Conservation (phyloP, 2,329 filamentous ascomycete genomes). For the Aureobasidium sp. region DNA sequence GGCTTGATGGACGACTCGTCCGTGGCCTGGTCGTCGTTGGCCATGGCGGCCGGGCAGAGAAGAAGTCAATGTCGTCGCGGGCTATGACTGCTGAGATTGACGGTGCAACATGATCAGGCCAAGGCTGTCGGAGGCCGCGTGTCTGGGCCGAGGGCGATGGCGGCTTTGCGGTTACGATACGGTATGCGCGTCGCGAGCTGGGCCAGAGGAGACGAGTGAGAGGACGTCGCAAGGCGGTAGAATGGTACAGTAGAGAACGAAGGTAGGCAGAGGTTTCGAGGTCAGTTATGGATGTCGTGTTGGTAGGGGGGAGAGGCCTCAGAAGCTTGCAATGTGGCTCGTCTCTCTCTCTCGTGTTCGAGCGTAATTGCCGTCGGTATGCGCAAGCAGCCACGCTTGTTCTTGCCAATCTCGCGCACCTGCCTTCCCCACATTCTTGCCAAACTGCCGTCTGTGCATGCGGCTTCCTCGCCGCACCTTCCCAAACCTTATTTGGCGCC, state of each 20-base stretch:
- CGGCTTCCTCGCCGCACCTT: background rate
- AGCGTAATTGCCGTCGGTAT: constrained; percentile 1
- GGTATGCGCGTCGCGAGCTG: background rate
- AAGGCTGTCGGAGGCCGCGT: background rate
- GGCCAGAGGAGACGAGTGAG: background rate
- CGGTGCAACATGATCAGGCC: background rate
- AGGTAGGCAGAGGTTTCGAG: background rate
- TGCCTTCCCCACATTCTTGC: background rate
- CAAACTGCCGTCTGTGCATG: no score
- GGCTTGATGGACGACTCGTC: constrained; percentile 76
- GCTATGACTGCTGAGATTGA: background rate
- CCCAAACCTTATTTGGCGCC: constrained; percentile 11
- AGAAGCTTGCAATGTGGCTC: background rate
- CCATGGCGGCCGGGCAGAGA: constrained; percentile 7
- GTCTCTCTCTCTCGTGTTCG: background rate
- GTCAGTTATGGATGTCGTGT: background rate
- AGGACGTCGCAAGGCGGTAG: background rate
- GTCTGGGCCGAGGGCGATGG: background rate
- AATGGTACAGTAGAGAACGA: background rate
- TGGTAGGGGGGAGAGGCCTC: background rate
- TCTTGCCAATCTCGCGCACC: background rate
- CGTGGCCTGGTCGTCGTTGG: constrained; percentile 25
- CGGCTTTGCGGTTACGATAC: background rate
- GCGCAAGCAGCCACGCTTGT: constrained; percentile 1
- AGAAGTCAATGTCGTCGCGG: background rate